phyloP scores from a whole-genome alignment of 306 rosid species.

The Trichosanthes cucumerina region DNA sequence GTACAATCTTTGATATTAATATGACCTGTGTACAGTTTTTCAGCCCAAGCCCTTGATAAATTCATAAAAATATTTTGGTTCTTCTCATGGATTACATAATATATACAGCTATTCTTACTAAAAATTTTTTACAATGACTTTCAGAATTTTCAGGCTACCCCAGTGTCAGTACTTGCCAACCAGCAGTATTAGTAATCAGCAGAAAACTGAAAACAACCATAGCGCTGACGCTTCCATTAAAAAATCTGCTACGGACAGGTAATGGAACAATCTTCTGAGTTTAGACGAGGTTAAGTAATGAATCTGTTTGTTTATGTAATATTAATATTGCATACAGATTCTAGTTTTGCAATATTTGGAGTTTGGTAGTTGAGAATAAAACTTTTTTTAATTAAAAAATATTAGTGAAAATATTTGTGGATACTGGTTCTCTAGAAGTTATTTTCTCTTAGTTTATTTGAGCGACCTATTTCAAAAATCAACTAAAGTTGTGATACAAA shows the following conservation, averaged over 20 bases:
- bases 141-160: conserved; percentile 70
- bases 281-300: neutral
- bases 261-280: conserved; percentile 9
- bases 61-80: neutral
- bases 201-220: conserved; percentile 22
- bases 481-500: neutral
- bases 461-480: neutral
- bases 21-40: neutral
- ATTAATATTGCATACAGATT: neutral
- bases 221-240: conserved; percentile 26
- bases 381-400: neutral
- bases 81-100: neutral
- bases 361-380: neutral
- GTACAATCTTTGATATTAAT: neutral
- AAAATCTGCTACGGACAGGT: conserved; percentile 46
- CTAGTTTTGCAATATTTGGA: neutral
- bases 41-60: neutral
- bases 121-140: conserved; percentile 2
- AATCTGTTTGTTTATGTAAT: neutral
- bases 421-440: neutral
- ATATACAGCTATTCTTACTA: conserved; percentile 8
- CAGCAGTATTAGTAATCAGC: conserved; percentile 25
- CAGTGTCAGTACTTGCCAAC: conserved; percentile 44
- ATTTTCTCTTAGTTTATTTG: neutral
- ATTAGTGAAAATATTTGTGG: neutral